A percentile compares a stretch with the other conserved stretches of the same genome.
Conservation (phyloP, 164 flowering plant species). For the Macadamia tetraphylla region DNA sequence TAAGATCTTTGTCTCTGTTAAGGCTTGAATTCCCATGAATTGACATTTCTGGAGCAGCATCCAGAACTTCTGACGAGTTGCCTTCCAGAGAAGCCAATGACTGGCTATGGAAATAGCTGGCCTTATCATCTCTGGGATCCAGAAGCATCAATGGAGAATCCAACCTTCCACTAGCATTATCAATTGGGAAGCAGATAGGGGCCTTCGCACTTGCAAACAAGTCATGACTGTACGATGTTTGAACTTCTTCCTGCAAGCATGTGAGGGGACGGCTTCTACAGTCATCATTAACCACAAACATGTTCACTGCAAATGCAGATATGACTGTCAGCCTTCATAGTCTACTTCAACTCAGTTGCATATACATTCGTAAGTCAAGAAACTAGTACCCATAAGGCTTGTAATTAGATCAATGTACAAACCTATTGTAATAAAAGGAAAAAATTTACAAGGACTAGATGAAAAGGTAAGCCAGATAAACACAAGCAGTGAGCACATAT, state of each 20-base stretch:
- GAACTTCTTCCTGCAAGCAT: slow-evolving; percentile 21
- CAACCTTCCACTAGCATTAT: slow-evolving; percentile 14
- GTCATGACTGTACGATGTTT: slow-evolving; percentile 11
- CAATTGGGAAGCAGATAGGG: slow-evolving; percentile 10
- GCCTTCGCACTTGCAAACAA: slow-evolving; percentile 17
- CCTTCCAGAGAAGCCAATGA: slow-evolving; percentile 6
- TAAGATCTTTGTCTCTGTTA: slow-evolving; percentile 16
- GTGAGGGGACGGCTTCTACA: slow-evolving; percentile 11
- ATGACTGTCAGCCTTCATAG: neutral
- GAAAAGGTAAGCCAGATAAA: too few species aligned
- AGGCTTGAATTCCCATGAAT: slow-evolving; percentile 17
- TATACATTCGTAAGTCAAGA: neutral
- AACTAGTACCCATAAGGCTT: neutral
- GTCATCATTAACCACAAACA: slow-evolving; percentile 7
- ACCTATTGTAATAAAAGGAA: too few species aligned
- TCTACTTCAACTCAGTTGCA: neutral
- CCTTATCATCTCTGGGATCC: slow-evolving; percentile 14
- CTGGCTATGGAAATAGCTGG: slow-evolving; percentile 9
- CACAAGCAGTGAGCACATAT: too few species aligned
- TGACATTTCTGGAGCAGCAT: slow-evolving; percentile 12
- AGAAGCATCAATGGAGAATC: slow-evolving; percentile 21
- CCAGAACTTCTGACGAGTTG: slow-evolving; percentile 25
- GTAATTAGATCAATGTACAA: neutral
- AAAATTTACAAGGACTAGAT: too few species aligned
- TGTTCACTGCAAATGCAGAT: neutral